Base-by-base conservation (phyloP, 192 early-diverging fungal species). In the Globomyces pollinis-pini region DNA sequence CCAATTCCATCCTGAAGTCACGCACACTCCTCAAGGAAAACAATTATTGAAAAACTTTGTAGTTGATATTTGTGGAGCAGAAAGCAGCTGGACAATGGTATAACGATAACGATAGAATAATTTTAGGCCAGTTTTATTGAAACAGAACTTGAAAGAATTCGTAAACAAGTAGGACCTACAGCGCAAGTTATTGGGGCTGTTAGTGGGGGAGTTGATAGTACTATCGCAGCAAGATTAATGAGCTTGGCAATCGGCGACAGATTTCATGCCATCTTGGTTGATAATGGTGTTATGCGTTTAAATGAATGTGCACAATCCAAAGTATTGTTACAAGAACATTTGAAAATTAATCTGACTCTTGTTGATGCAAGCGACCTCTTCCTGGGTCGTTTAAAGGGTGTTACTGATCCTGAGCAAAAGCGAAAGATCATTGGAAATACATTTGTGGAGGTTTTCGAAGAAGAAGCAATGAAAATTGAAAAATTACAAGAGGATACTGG, bases 1-100 rank as follows among this genome's bases (percentile, higher is more conserved):
- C 57, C 96, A 99, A 80, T 95, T 99, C 87, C 96, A 99, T 76
- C 96, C 96, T 38, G 96, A 99, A 70, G 93, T 99, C 55, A 93
- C 96, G n/a, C 96, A 99, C 74, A 94, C 92, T 59, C 76, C 84
- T 13, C 77, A 85, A 42, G 96, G 96, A 51, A 76, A 87, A 38
- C 58, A 77, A 31, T 64, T 99, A 38, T 66, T 99, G 60, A 77
- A 79, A 60, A 99, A 99, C 85, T 99, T 99, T 86, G 93, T 93
- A 23, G 66, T 89, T 41, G 83, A 82, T 35, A 89, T 96, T 66
- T 95, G 93, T 75, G 69, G 82, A 51, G 87, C 86, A 62, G 54
- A 62, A 43, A 75, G 85, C 47, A 88, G 83, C 68, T 99, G 96
- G 96, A 93, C 91, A 55, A 99, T 99, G 96, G 87, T 73, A 45